Percentiles rank a stretch among this genome's conserved stretches.
These are phyloP conservation scores for Diaporthe nobilis DNA, from an alignment of 2,329 filamentous ascomycete genomes.

Conservation along the genomic window DNA sequence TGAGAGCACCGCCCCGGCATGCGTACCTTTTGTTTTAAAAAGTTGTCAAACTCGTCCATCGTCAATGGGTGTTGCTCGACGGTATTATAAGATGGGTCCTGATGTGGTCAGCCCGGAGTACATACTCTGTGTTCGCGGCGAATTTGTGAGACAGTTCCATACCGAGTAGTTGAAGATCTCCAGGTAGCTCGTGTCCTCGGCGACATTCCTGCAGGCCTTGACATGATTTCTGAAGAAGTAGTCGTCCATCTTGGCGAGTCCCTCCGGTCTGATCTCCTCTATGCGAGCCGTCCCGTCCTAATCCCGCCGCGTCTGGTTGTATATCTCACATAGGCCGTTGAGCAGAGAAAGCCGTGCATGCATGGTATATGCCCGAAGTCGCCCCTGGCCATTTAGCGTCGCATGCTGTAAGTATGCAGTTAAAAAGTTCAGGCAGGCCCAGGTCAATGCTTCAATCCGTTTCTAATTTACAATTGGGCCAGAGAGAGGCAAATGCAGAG, in stretches of 20 bases:
- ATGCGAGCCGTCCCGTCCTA: slow-evolving; percentile 24
- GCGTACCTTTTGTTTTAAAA: slow-evolving; percentile 62
- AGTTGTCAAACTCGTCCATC: slow-evolving; percentile 71
- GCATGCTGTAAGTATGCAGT: slow-evolving; percentile 17
- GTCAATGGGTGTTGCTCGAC: slow-evolving; percentile 67
- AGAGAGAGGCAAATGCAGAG: slow-evolving; percentile 7
- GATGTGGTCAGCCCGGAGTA: slow-evolving; percentile 7
- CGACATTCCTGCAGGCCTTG: slow-evolving; percentile 61
- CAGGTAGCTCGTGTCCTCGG: slow-evolving; percentile 68
- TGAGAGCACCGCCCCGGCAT: not conserved
- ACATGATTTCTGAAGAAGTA: slow-evolving; percentile 69
- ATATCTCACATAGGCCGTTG: slow-evolving; percentile 14
- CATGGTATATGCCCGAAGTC: slow-evolving; percentile 25
- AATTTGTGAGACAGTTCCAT: slow-evolving; percentile 46
- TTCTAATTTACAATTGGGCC: not conserved
- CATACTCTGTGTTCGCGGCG: not conserved
- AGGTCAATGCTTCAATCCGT: not conserved
- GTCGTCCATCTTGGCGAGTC: slow-evolving; percentile 64
- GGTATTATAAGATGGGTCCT: slow-evolving; percentile 66
- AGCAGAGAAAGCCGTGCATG: slow-evolving; percentile 7
- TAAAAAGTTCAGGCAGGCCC: not conserved
- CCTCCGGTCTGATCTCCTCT: not conserved
- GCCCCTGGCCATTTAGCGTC: slow-evolving; percentile 22
- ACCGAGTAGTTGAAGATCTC: slow-evolving; percentile 74
- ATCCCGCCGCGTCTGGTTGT: slow-evolving; percentile 1